A percentile compares a stretch with the other conserved stretches of the same genome.
Conservation (phyloP, 1,139 yeast species). For the Protomyces gravidus region DNA sequence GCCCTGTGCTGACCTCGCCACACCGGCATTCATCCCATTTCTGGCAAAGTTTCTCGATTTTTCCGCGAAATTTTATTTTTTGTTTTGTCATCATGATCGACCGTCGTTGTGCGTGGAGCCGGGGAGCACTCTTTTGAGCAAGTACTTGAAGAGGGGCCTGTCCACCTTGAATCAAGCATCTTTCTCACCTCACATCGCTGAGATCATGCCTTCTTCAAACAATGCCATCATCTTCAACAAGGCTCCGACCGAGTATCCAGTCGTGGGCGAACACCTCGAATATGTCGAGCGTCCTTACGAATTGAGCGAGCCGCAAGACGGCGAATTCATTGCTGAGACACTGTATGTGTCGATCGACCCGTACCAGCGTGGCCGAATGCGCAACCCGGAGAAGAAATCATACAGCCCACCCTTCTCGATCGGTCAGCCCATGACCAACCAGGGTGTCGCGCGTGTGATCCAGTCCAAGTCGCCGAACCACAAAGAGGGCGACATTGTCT, state of each 20-base stretch:
- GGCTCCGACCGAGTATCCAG: conserved; percentile 20
- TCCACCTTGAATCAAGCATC: no score
- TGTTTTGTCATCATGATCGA: no score
- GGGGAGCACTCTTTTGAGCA: no score
- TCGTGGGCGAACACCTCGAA: conserved; percentile 26
- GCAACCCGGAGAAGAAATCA: conserved; percentile 28
- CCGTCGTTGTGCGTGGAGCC: no score
- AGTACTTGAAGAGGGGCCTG: no score
- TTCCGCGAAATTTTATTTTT: no score
- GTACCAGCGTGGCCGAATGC: conserved; percentile 34
- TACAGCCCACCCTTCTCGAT: conserved; percentile 31
- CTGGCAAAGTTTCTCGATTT: no score
- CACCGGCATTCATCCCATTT: no score
- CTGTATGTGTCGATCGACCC: conserved; percentile 35
- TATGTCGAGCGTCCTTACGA: conserved; percentile 31
- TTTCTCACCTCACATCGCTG: neutral
- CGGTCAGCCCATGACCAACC: conserved; percentile 29
- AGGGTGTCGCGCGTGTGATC: conserved; percentile 32
- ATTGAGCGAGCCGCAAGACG: conserved; percentile 33
- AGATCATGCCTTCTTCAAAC: conserved; percentile 9
- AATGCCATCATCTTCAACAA: conserved; percentile 24
- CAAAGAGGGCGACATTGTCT: conserved; percentile 30
- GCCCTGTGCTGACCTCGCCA: no score
- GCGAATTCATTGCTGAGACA: conserved; percentile 30
- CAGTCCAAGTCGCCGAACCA: conserved; percentile 23